Percentiles rank a stretch among this genome's conserved stretches.
phyloP scores from a whole-genome alignment of 2,329 filamentous ascomycete species.

The Trichoderma sp. region DNA sequence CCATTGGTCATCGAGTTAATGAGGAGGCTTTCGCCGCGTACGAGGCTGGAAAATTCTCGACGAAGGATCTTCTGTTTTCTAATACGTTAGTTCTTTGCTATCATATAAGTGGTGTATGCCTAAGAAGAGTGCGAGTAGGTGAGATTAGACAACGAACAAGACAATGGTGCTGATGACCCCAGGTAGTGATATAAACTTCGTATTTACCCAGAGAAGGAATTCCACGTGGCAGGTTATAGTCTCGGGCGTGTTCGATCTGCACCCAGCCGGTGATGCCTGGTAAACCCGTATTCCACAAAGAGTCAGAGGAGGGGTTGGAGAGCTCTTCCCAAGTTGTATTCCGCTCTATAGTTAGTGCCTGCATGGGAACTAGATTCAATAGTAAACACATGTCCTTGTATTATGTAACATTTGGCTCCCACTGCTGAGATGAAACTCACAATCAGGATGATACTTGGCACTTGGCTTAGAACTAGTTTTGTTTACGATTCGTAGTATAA shows the following conservation, averaged over 20 bases:
- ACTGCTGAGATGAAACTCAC: background rate
- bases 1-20: background rate
- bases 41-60: background rate
- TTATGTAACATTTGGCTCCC: background rate
- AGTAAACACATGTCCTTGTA: background rate
- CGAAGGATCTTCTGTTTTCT: background rate
- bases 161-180: background rate
- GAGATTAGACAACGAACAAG: background rate
- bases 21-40: background rate
- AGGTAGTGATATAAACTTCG: background rate
- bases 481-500: background rate
- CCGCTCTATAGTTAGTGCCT: background rate
- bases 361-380: background rate
- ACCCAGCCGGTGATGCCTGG: background rate
- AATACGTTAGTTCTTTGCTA: background rate
- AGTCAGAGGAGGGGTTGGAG: background rate
- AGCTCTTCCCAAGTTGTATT: background rate
- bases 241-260: background rate
- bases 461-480: background rate
- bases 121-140: background rate
- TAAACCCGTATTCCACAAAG: background rate
- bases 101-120: background rate
- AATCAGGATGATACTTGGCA: background rate
- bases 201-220: background rate
- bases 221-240: background rate